A percentile compares a stretch with the other conserved stretches of the same genome.
Evolutionary conservation across 371 early-diverging fungal genomes (phyloP).

Genomic region (Zopfochytrium polystomum): DNA sequence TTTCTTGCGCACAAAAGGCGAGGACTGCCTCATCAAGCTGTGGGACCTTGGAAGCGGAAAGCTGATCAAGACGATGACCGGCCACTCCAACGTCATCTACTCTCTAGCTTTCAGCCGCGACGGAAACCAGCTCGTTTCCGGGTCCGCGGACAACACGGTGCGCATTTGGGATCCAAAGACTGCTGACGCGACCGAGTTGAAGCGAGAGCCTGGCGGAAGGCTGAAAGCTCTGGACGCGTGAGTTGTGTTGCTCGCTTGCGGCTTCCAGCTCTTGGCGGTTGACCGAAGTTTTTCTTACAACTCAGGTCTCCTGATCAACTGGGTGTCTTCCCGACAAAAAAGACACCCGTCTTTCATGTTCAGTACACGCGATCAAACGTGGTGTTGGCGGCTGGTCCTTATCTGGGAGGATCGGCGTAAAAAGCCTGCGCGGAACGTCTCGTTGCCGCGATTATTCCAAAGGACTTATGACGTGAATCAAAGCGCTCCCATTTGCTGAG

Average conservation of each 20-base stretch:
- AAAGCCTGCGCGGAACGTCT: no score
- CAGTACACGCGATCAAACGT: slow-evolving; percentile 91
- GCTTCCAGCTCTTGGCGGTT: no score
- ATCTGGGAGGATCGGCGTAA: no score
- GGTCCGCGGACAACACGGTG: slow-evolving; percentile 89
- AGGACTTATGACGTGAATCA: no score
- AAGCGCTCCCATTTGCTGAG: no score
- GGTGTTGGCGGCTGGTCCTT: slow-evolving; percentile 52
- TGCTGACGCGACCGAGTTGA: no score
- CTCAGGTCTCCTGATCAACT: slow-evolving; percentile 58
- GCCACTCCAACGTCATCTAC: slow-evolving; percentile 85
- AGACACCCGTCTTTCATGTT: slow-evolving; percentile 85
- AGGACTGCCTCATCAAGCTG: slow-evolving; percentile 82
- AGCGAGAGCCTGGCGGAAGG: no score
- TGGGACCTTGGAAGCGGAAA: slow-evolving; percentile 97
- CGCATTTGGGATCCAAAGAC: slow-evolving; percentile 90
- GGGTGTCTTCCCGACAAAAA: slow-evolving; percentile 85
- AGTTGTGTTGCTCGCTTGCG: no score
- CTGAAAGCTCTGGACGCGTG: no score
- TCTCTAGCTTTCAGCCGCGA: slow-evolving; percentile 85
- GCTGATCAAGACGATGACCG: slow-evolving; percentile 73
- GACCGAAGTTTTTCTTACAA: no score
- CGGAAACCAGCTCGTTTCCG: slow-evolving; percentile 83
- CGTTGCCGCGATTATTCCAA: no score
- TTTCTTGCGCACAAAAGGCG: slow-evolving; percentile 54